Conservation (phyloP, 2,329 filamentous ascomycete species). For the Eutypella sp. region DNA sequence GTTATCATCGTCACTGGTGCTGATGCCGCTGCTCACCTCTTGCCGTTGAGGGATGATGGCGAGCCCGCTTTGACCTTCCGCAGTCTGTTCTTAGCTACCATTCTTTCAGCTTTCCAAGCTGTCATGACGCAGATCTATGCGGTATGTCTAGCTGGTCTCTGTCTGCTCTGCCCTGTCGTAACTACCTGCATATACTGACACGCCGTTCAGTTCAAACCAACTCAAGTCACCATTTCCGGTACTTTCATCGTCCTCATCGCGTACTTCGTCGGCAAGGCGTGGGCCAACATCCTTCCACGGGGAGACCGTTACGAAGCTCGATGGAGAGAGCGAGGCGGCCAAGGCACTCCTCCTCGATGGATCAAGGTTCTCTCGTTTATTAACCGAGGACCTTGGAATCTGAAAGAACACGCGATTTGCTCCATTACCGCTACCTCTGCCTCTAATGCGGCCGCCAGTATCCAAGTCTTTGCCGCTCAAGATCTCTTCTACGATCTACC, state of each 20-base stretch:
- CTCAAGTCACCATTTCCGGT: conserved; percentile 40
- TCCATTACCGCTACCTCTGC: conserved; percentile 50
- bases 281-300: conserved; percentile 43
- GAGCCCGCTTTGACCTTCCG: conserved; percentile 49
- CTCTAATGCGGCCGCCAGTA: conserved; percentile 40
- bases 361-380: conserved; percentile 39
- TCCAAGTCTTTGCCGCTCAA: conserved; percentile 42
- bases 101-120: conserved; percentile 47
- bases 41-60: conserved; percentile 49
- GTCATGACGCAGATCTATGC: conserved; percentile 54
- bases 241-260: conserved; percentile 54
- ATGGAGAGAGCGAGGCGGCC: conserved; percentile 38
- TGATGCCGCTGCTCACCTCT: conserved; percentile 44
- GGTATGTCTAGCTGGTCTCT: no score
- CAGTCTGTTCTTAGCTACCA: conserved; percentile 43
- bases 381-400: conserved; percentile 46
- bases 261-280: conserved; percentile 49
- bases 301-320: conserved; percentile 43
- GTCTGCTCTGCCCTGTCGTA: no score
- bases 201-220: conserved; percentile 53
- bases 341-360: conserved; percentile 36
- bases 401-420: conserved; percentile 53
- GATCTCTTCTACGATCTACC: conserved; percentile 47
- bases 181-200: no score
- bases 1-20: conserved; percentile 46